Evolutionary conservation across 495 filamentous ascomycete genomes (phyloP), one percentile per base, ranked within the genome.

Genomic region (Friedmanniomyces endolithicus): DNA sequence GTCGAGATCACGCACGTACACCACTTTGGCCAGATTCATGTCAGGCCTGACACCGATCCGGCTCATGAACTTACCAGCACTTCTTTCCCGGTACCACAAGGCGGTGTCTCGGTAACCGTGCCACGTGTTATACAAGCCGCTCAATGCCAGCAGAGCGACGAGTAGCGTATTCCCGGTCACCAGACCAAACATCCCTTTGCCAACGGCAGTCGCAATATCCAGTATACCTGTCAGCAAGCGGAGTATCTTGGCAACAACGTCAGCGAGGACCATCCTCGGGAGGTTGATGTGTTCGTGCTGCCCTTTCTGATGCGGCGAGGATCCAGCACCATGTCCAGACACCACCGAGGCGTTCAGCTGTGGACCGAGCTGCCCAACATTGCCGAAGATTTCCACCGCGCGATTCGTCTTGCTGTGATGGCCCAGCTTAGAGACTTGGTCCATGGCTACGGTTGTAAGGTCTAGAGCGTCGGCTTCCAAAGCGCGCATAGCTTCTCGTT

Each of bases 311-410:
- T 76, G 47, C 81, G 75, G 46, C 72, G 72, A 68, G 71, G 25
- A 67, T 37, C 74, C 64, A n/a, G 54, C 53, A 19, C 73, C 66
- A 58, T 64, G 63, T 45, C 65, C 56, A 68, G 59, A 43, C 27
- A 65, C 65, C 65, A 76, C 66, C 54, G 72, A 29, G 60, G 64
- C 48, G 52, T 78, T 71, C 64, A 90, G 85, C 25, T 88, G 76
- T 1, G 85, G 75, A 14, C 75, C 74, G 45, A 81, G 84, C 52
- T 83, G 77, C 31, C 90, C 90, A 44, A 98, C 75, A 51, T 84
- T 77, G 47, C 92, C 92, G 66, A 95, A 98, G 20, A 95, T 87
- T 51, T 84, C 79, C 50, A 94, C 85, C 39, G 90, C 90, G 58
- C 90, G 87, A 70, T 89, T 90, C 41, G 89, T 95, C 51, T 86